phyloP scores from a whole-genome alignment of 2,329 filamentous ascomycete genomes.

The Coniochaeta sp. region DNA sequence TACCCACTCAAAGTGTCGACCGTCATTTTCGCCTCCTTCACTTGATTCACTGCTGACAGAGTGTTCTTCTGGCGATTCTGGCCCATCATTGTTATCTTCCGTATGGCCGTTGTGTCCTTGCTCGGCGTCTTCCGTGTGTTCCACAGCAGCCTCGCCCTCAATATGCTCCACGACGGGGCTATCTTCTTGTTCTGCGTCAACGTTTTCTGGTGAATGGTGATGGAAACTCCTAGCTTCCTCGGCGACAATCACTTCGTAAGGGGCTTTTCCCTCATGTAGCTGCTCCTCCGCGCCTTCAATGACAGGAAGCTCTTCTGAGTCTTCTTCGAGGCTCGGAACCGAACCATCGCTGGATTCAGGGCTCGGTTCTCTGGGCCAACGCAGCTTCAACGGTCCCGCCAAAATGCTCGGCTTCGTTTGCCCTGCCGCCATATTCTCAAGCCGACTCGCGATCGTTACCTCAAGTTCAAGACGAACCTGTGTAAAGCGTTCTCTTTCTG shows the following conservation, averaged over 20 bases:
- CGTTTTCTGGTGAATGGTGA: background rate
- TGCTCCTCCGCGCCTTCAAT: background rate
- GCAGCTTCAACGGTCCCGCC: background rate
- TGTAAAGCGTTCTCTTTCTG: background rate
- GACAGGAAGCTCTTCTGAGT: background rate
- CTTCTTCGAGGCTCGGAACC: background rate
- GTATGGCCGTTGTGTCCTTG: background rate
- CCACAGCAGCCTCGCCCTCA: background rate
- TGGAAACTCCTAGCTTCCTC: background rate
- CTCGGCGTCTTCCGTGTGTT: background rate
- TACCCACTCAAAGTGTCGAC: background rate
- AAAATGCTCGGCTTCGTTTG: background rate
- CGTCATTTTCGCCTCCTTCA: background rate
- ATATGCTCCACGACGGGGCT: background rate
- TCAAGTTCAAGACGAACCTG: background rate
- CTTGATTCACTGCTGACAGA: background rate
- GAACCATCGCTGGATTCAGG: background rate
- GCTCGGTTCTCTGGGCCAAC: background rate
- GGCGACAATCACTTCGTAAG: background rate
- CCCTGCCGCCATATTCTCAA: background rate
- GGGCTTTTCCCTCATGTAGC: background rate
- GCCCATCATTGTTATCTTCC: background rate
- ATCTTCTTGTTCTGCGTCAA: background rate
- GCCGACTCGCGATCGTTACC: background rate
- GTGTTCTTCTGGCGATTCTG: background rate